These are phyloP conservation scores for Fusarium penzigii DNA, from an alignment of 2,329 filamentous ascomycete genomes.

Conservation along the genomic window DNA sequence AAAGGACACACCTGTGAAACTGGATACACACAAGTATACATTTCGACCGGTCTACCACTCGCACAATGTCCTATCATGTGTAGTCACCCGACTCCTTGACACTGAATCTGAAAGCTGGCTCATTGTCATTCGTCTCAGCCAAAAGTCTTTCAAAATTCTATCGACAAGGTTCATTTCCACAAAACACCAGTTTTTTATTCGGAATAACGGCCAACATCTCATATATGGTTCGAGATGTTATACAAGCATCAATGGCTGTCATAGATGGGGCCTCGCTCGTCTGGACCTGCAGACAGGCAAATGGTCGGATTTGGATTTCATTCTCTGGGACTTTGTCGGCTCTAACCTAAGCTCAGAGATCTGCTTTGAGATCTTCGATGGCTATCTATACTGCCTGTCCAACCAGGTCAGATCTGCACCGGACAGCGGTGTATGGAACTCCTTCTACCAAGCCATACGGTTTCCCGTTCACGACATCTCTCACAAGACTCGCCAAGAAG, in stretches of 20 bases:
- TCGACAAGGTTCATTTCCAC: conserved; percentile 41
- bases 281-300: conserved; percentile 45
- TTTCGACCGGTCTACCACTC: conserved; percentile 60
- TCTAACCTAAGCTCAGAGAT: conserved; percentile 66
- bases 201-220: conserved; percentile 61
- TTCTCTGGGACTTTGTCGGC: conserved; percentile 61
- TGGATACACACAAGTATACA: conserved; percentile 38
- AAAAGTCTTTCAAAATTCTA: conserved; percentile 45
- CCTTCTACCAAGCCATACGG: conserved; percentile 68
- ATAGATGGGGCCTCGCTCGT: conserved; percentile 63
- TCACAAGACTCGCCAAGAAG: conserved; percentile 41
- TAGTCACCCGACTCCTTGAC: conserved; percentile 47
- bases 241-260: conserved; percentile 52
- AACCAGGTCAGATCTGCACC: conserved; percentile 63
- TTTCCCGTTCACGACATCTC: conserved; percentile 52
- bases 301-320: conserved; percentile 47
- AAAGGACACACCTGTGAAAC: conserved; percentile 36
- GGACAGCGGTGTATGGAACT: conserved; percentile 66
- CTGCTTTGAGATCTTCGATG: conserved; percentile 70
- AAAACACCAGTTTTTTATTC: conserved; percentile 63
- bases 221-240: conserved; percentile 67
- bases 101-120: conserved; percentile 49
- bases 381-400: conserved; percentile 69
- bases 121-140: conserved; percentile 43
- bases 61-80: conserved; percentile 57